phyloP scores from a whole-genome alignment of 1,284 basidiomycete genomes.

The Moesziomyces globuligerus region DNA sequence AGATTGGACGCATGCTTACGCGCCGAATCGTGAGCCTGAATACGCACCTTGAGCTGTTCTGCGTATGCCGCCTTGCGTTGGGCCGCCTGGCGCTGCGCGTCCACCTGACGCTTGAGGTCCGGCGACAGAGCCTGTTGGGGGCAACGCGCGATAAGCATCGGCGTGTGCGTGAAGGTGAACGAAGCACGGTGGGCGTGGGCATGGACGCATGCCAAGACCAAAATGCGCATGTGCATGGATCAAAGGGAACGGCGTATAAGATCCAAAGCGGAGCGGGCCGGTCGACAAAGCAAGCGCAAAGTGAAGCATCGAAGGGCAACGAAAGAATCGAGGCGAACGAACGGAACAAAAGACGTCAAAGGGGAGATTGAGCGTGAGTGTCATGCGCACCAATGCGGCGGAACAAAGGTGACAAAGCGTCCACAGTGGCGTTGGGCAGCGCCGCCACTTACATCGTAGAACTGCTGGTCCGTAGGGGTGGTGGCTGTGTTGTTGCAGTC shows the following conservation, averaged over 20 bases:
- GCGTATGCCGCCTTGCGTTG: slow-evolving; percentile 54
- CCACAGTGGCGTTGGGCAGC: no score
- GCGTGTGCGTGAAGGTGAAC: no score
- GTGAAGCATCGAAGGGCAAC: not conserved
- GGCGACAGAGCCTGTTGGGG: slow-evolving; percentile 44
- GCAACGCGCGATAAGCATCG: no score
- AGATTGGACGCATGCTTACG: not conserved
- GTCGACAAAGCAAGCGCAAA: no score
- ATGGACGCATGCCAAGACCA: no score
- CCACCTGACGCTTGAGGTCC: slow-evolving; percentile 58
- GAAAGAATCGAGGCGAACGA: not conserved
- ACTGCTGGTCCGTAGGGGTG: slow-evolving; percentile 60
- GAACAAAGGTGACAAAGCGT: no score
- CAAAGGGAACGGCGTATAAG: no score
- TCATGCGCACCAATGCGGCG: slow-evolving; percentile 2
- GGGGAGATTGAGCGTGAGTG: not conserved
- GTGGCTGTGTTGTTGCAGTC: slow-evolving; percentile 32
- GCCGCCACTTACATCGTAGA: slow-evolving; percentile 60
- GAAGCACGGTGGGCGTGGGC: no score
- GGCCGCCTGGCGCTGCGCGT: slow-evolving; percentile 46
- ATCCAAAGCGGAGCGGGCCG: no score
- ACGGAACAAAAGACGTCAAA: not conserved
- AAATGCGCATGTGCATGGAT: not conserved
- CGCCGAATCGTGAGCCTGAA: not conserved
- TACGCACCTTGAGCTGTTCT: slow-evolving; percentile 56